These are phyloP conservation scores for Colletotrichum chrysophilum DNA, from an alignment of 2,329 filamentous ascomycete species.

Conservation along the genomic window DNA sequence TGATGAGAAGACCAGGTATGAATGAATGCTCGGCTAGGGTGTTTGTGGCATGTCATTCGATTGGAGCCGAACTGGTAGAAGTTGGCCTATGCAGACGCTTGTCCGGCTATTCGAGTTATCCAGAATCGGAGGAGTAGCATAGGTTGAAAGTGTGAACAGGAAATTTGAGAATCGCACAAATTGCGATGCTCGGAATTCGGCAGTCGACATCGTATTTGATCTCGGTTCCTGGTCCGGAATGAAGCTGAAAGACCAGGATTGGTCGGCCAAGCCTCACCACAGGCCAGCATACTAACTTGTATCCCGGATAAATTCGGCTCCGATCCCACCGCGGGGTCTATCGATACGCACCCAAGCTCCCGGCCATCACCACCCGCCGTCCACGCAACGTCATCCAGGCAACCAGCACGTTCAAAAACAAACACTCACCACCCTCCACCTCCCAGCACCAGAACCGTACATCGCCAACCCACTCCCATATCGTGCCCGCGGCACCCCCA, in stretches of 20 bases:
- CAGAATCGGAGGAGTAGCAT: fast-evolving
- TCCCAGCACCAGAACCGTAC: not conserved
- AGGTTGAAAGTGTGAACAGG: not conserved
- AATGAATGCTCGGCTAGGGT: fast-evolving
- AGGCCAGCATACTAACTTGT: not conserved
- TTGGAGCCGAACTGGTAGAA: too few relatives aligned
- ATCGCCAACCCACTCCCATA: not conserved
- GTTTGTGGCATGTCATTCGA: not conserved
- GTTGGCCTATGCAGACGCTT: not conserved
- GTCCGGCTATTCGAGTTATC: not conserved
- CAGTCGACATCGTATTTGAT: not conserved
- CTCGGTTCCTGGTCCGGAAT: not conserved
- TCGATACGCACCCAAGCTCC: slow-evolving; percentile 1
- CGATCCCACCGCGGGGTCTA: slow-evolving; percentile 2
- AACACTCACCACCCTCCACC: not conserved
- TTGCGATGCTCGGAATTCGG: not conserved
- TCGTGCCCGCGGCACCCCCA: not conserved
- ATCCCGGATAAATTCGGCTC: not conserved
- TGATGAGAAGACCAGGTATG: not conserved
- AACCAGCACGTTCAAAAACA: not conserved
- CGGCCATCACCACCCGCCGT: not conserved
- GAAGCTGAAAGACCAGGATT: not conserved
- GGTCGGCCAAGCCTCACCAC: not conserved
- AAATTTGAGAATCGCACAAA: not conserved
- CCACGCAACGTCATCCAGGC: slow-evolving; percentile 1